Base-by-base conservation (phyloP, 2,329 filamentous ascomycete species). In the Setomelanomma holmii region DNA sequence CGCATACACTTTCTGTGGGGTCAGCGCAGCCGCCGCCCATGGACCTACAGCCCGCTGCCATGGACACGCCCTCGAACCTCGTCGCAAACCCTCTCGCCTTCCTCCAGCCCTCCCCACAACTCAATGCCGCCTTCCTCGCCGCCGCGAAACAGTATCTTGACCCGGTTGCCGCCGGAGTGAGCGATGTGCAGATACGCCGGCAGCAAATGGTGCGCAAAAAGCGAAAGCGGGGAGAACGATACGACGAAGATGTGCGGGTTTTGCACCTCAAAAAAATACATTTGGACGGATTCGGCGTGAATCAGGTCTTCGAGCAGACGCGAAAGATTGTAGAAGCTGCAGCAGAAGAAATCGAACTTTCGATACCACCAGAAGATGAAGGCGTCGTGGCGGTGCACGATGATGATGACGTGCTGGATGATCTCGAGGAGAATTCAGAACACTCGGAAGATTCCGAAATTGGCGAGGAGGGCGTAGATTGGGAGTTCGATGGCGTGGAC, bases 291-390 rank as follows among this genome's bases (percentile, higher is more conserved):
- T 96, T 98, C 64, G 90, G 89, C 64, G 88, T 90, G 10, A 86
- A 88, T 17, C 93, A 98, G 75, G 87, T 99, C 38, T 99, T 93
- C 90, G 91, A 97, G 75, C 95, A 99, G 78, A 89, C 91, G 7
- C 88, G 87, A 68, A 86, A 90, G 64, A 91, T 98, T 17, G 87
- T 98, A 51, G 83, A 89, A 56, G 84, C 86, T 40, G 76, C 87
- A 5, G 78, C 78, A 38, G 74, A 78, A 16, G 82, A 87, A 66
- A 78, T 84, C 3, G 80, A 84, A 63, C 75, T 69, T 61, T 80
- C 72, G 27, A 30, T 30, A 30, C 72, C 81, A 38, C 76, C 73
- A 42, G 75, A 72, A 45, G 46, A 55, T 21, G 61, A 56, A 19
- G 54, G 56, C 8, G 24, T 67, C 8, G 56, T 67, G 3, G 47